Percentiles rank a stretch among this genome's conserved stretches.
These are phyloP conservation scores for Bocquillonia castaneifolia DNA, from an alignment of 441 rosid species.

Conservation along the genomic window DNA sequence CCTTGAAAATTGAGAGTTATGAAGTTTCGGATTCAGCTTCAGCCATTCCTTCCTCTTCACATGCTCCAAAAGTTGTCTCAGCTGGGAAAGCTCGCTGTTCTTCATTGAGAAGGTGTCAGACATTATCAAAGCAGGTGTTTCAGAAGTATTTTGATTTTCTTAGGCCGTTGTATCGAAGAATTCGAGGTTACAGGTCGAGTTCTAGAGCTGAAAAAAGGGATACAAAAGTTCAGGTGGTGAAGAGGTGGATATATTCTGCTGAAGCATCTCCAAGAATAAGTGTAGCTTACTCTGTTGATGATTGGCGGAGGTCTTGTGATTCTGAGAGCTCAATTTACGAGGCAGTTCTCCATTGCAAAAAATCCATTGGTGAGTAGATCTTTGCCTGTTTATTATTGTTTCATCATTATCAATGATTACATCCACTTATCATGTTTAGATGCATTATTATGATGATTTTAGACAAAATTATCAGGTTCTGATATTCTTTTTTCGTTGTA, in stretches of 20 bases:
- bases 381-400: background rate
- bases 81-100: conserved; percentile 32
- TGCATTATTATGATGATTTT: conserved; percentile 1
- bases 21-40: conserved; percentile 32
- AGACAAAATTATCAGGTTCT: conserved; percentile 15
- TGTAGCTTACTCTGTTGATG: conserved; percentile 52
- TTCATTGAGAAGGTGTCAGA: conserved; percentile 48
- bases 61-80: conserved; percentile 28
- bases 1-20: conserved; percentile 33
- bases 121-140: conserved; percentile 48
- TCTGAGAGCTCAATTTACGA: conserved; percentile 91
- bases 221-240: conserved; percentile 36
- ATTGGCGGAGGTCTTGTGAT: conserved; percentile 80
- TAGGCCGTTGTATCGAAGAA: conserved; percentile 54
- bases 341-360: conserved; percentile 97
- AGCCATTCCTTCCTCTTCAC: conserved; percentile 29
- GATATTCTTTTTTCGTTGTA: conserved; percentile 1
- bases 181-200: conserved; percentile 43
- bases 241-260: conserved; percentile 47
- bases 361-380: conserved; percentile 57
- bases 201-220: conserved; percentile 36
- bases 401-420: conserved; percentile 1
- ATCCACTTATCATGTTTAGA: background rate
- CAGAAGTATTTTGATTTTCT: conserved; percentile 68
- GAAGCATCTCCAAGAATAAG: conserved; percentile 69